These are phyloP conservation scores for Teratosphaeria viscida DNA, from an alignment of 2,329 filamentous ascomycete genomes.

Conservation along the genomic window DNA sequence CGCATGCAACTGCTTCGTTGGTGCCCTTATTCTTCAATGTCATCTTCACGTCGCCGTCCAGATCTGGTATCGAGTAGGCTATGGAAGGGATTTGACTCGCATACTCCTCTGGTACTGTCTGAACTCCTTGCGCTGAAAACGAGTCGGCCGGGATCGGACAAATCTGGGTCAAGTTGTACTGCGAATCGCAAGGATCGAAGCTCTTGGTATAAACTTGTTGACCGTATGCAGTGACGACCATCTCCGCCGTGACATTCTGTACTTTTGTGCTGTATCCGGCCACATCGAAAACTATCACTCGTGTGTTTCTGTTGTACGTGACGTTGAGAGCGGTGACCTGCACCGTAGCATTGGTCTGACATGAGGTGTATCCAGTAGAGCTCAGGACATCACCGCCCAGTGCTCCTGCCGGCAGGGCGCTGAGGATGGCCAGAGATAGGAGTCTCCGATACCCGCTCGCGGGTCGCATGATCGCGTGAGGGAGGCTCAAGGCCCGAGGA, in stretches of 20 bases:
- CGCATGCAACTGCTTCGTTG: constrained; percentile 62
- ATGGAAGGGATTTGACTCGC: constrained; percentile 72
- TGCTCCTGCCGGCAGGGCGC: constrained; percentile 36
- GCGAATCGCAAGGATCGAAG: constrained; percentile 71
- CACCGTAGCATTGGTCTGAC: constrained; percentile 50
- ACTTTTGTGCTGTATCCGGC: constrained; percentile 60
- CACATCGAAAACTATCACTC: constrained; percentile 70
- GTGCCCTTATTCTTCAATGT: constrained; percentile 55
- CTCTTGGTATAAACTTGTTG: constrained; percentile 63
- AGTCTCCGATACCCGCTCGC: constrained; percentile 10
- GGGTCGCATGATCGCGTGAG: constrained; percentile 19
- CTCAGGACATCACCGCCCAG: constrained; percentile 62
- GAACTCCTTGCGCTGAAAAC: constrained; percentile 63
- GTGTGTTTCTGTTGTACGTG: constrained; percentile 63
- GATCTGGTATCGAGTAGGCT: constrained; percentile 82
- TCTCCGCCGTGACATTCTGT: constrained; percentile 69
- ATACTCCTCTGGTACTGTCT: constrained; percentile 61
- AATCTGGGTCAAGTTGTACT: constrained; percentile 51
- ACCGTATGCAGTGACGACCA: constrained; percentile 78
- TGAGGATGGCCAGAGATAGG: constrained; percentile 22
- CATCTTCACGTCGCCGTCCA: constrained; percentile 75
- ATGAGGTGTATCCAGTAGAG: constrained; percentile 71
- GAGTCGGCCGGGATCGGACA: constrained; percentile 73
- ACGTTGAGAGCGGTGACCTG: constrained; percentile 66
- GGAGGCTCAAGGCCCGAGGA: constrained; percentile 1